Percentiles rank a stretch among this genome's conserved stretches.
Conservation (phyloP, 163 green algal species). For the Volvox carteri region DNA sequence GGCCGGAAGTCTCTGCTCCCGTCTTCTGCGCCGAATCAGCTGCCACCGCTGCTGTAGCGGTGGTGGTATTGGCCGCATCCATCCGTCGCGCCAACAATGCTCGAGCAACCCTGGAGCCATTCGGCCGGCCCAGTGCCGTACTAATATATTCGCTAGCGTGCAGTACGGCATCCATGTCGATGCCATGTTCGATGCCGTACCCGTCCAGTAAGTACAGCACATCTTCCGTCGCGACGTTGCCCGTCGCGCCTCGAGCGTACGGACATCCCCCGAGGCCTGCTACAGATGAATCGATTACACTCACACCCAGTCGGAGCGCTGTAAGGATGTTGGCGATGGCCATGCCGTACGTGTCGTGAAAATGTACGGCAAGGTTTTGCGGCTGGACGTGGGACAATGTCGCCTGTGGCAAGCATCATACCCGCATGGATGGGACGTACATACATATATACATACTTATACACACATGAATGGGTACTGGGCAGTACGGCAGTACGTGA, state of each 20-base stretch:
- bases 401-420: conserved; percentile 14
- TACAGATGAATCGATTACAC: conserved; percentile 82
- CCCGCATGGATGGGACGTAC: no score
- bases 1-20: not conserved
- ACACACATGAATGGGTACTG: no score
- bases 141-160: conserved; percentile 74
- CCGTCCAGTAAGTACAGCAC: conserved; percentile 89
- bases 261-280: conserved; percentile 92
- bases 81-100: conserved; percentile 55
- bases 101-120: conserved; percentile 49
- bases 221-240: conserved; percentile 93
- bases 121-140: conserved; percentile 56
- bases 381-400: conserved; percentile 67
- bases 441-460: no score
- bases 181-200: conserved; percentile 84
- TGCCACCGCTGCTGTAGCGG: not conserved
- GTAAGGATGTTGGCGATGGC: conserved; percentile 87
- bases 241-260: conserved; percentile 82
- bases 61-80: not conserved
- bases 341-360: conserved; percentile 93
- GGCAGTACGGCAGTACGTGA: no score
- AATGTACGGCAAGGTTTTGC: conserved; percentile 81
- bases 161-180: conserved; percentile 83
- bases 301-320: conserved; percentile 80
- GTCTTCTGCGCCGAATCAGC: no score